Conservation (phyloP, 2,329 filamentous ascomycete genomes). For the Ustulina deusta region DNA sequence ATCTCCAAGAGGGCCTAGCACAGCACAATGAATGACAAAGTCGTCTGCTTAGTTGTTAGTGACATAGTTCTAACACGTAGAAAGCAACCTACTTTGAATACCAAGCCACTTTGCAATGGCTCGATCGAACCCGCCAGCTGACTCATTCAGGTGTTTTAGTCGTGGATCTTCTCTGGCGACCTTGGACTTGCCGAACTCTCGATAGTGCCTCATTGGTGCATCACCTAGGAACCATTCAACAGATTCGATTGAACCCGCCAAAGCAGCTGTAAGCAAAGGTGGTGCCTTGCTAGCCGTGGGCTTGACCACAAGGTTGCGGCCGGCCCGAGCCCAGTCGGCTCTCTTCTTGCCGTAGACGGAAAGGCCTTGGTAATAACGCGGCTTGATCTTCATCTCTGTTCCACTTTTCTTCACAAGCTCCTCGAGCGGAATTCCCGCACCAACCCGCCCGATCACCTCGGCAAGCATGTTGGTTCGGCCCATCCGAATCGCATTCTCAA, state of each 20-base stretch:
- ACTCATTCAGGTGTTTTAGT: conserved; percentile 70
- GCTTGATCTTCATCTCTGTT: conserved; percentile 71
- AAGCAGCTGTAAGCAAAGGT: conserved; percentile 71
- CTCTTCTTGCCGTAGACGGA: conserved; percentile 68
- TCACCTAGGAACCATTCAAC: conserved; percentile 84
- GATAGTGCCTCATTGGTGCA: conserved; percentile 74
- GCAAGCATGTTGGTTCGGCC: conserved; percentile 70
- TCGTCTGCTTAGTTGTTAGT: conserved; percentile 60
- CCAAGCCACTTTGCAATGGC: conserved; percentile 72
- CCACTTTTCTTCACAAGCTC: conserved; percentile 74
- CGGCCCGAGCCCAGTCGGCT: conserved; percentile 78
- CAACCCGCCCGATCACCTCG: conserved; percentile 73
- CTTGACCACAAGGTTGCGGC: conserved; percentile 59
- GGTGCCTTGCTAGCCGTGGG: conserved; percentile 60
- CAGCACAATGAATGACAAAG: conserved; percentile 74
- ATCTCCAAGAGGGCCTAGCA: conserved; percentile 59
- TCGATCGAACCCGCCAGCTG: conserved; percentile 72
- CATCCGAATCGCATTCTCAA: conserved; percentile 57
- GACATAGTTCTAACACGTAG: not conserved
- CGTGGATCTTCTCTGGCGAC: conserved; percentile 70
- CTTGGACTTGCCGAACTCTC: conserved; percentile 72
- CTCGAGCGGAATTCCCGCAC: conserved; percentile 76
- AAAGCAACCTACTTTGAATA: conserved; percentile 64
- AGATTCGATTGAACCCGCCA: conserved; percentile 69
- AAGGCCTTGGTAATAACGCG: conserved; percentile 80